Evolutionary conservation across 768 basidiomycete species (phyloP), one percentile per base, ranked within the genome.

Genomic region (Tulasnella sp.): DNA sequence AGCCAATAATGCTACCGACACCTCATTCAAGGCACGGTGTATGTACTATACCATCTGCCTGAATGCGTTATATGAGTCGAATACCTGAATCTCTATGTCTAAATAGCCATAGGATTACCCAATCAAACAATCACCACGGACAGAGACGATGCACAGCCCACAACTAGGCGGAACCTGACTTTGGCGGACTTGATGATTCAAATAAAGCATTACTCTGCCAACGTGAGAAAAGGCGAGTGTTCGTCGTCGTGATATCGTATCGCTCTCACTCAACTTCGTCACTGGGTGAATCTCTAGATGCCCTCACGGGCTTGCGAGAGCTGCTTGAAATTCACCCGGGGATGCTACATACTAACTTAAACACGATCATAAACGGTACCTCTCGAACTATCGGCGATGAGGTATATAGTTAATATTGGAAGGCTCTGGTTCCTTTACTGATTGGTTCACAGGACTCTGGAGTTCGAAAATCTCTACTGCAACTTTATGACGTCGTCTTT

Each of bases 21-120:
- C 95, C 1, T 93, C 94, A 1, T 97, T 95, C 80, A 92, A 94
- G 70, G 84, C 91, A 30, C 82, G 90, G 61, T 90, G 95, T 96
- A 68, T 66, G 87, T 76, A n/a, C n/a, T n/a, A n/a, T n/a, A n/a
- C n/a, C n/a, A n/a, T n/a, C n/a, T n/a, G n/a, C n/a, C n/a, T n/a
- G n/a, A 47, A n/a, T 32, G 8, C 24, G 23, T 50, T 2, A 26
- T 2, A 8, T 26, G 13, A 15, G 29, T 43, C 47, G 17, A 27
- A 19, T 38, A 27, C 24, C 34, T 54, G 48, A 56, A 27, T 49
- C n/a, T 19, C 53, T 11, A 26, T 11, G 27, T 41, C 27, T 26
- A 38, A 54, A 15, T 67, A 97, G 94, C 90, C 23, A 95, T 98
- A 70, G 86, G 84, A 23, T 77, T 98, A 29, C 95, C 94, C 0